Percentiles rank a stretch among this genome's conserved stretches.
phyloP scores from a whole-genome alignment of 352 stramenopile genomes.

The Phytophthora tentaculata region DNA sequence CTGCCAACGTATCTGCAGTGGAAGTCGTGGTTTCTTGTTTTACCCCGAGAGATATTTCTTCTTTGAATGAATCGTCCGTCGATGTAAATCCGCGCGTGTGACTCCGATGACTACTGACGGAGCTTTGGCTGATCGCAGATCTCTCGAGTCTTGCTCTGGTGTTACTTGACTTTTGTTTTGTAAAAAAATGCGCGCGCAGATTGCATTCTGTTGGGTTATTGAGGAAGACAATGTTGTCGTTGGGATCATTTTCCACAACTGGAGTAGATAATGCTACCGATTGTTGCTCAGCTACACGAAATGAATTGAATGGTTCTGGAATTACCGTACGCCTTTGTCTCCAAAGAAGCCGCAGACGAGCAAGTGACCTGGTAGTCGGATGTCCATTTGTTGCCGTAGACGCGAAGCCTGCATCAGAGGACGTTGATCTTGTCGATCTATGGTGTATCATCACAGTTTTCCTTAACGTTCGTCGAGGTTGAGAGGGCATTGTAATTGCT shows the following conservation, averaged over 20 bases:
- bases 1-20: background rate
- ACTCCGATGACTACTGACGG: slow-evolving; percentile 18
- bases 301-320: slow-evolving; percentile 10
- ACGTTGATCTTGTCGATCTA: slow-evolving; percentile 6
- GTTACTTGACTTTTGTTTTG: slow-evolving; percentile 8
- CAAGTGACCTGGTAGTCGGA: slow-evolving; percentile 3
- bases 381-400: background rate
- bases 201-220: slow-evolving; percentile 37
- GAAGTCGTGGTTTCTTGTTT: slow-evolving; percentile 2
- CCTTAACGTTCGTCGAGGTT: slow-evolving; percentile 7
- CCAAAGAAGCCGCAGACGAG: slow-evolving; percentile 23
- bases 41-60: background rate
- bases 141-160: slow-evolving; percentile 18
- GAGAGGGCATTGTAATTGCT: slow-evolving; percentile 16
- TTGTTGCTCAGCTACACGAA: slow-evolving; percentile 16
- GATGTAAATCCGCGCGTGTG: slow-evolving; percentile 7
- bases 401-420: slow-evolving; percentile 6
- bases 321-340: slow-evolving; percentile 24
- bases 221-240: slow-evolving; percentile 32
- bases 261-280: background rate
- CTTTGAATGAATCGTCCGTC: slow-evolving; percentile 5
- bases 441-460: slow-evolving; percentile 5
- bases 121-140: slow-evolving; percentile 31
- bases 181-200: slow-evolving; percentile 32
- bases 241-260: slow-evolving; percentile 13